Evolutionary conservation across 371 early-diverging fungal genomes (phyloP), one percentile per base, ranked within the genome.

Genomic region (Mucor indicus): DNA sequence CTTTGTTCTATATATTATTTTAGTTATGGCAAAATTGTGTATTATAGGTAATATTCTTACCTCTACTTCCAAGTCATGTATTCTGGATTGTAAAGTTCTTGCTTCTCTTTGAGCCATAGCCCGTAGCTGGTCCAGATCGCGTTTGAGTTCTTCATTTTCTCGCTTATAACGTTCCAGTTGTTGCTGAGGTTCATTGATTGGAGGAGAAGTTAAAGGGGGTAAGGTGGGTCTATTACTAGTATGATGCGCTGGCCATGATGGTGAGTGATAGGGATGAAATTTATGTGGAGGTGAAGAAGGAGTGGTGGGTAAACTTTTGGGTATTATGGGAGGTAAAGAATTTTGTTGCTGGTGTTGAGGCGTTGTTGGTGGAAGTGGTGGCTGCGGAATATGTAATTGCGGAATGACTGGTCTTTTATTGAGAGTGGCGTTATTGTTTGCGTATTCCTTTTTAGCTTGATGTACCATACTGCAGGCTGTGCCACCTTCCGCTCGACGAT

Each of bases 401-500:
- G 62, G 58, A 43, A 57, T 62, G 10, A 53, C 48, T 5, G 62
- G 62, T 13, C 58, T 48, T 31, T 35, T 8, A 24, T 51, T n/a
- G n/a, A n/a, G n/a, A n/a, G n/a, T n/a, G 31, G 5, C 51, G 36
- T 12, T 56, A 46, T 2, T 45, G 50, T 13, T 36, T n/a, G n/a
- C n/a, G n/a, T n/a, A n/a, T n/a, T n/a, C n/a, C 15, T 17, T 53
- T 24, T n/a, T 57, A n/a, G n/a, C n/a, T 36, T 56, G 59, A 36
- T 60, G 61, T 15, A 60, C 57, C 17, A 51, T 50, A 33, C 59
- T 57, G 49, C 68, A 67, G 13, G 68, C 68, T 39, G 68, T 59
- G 44, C 70, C 70, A 43, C 67, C 67, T 53, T 85, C 87, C 2
- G 86, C 83, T 23, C 81, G 72, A 53, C 76, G 79, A 53, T 90